Conservation (phyloP, 148 eudicot species). For the Chenopodium album region DNA sequence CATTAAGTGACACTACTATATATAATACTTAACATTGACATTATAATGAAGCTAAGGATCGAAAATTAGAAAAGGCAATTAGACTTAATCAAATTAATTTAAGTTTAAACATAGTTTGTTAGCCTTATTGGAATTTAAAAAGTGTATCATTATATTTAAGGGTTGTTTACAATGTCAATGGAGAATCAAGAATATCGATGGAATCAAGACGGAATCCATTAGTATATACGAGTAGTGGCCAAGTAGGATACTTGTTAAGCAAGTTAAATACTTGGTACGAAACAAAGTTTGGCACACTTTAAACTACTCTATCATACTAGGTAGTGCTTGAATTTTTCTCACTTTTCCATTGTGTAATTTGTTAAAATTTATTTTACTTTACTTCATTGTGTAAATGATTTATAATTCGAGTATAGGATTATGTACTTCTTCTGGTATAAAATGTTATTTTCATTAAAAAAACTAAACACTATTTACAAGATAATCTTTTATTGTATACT, state of each 20-base stretch:
- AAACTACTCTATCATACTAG: no score
- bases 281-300: not conserved
- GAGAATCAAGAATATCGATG: not conserved
- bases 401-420: no score
- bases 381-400: no score
- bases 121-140: not conserved
- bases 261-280: not conserved
- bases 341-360: no score
- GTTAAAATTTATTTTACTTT: no score
- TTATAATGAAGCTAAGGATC: not conserved
- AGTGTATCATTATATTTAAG: not conserved
- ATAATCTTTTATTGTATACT: no score
- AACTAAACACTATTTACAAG: no score
- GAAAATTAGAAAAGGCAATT: not conserved
- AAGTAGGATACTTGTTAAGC: not conserved
- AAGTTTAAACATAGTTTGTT: not conserved
- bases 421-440: no score
- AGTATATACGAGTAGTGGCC: slow-evolving; percentile 3
- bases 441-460: no score
- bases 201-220: not conserved
- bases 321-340: no score
- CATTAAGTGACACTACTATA: not conserved
- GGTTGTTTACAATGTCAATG: slow-evolving; percentile 5
- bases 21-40: slow-evolving; percentile 25
- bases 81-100: not conserved